Evolutionary conservation across 1,139 yeast genomes (phyloP), one percentile per base, ranked within the genome.

Genomic region (Petasospora fabianii): DNA sequence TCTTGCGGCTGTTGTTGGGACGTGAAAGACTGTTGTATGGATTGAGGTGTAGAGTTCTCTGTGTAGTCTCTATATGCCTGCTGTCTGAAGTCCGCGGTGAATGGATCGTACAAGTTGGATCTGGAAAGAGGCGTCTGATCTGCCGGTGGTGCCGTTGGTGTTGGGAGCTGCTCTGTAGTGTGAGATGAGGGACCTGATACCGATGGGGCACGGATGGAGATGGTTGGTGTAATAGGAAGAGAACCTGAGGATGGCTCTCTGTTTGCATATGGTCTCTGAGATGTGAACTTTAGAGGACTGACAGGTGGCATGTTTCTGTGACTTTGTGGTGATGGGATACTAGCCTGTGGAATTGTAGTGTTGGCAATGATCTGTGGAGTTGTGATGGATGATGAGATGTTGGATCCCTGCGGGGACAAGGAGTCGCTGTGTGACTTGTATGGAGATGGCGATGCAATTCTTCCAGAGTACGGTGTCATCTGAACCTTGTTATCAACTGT

Each of bases 401-500:
- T n/a, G 29, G 35, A 31, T n/a, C 24, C 29, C 10, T 35, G 27
- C 13, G 47, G 47, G 1, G 47, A 45, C 1, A 24, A 33, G 3
- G 18, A 5, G 19, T 35, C 19, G 19, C 12, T 27, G 7, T 30
- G 24, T 3, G 43, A 30, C 17, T 12, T 29, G 22, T 24, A 22
- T 12, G 44, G 42, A 3, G 48, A 35, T 3, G 32, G 35, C 7
- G 40, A 34, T 14, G 35, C 35, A 13, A 48, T 48, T 39, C 50
- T 39, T 4, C 52, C 52, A 14, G 35, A 32, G 30, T 48, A 48
- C 7, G 49, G 47, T 1, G 51, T 44, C 27, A 27, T 21, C 21
- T 38, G 46, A 5, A 27, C 24, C 24, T 40, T 37, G n/a, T 26
- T 12, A 8, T 41, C 44, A 3, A 32, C 22, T 6, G 31, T 21